phyloP scores from a whole-genome alignment of 1,284 basidiomycete species.

The Gastroboletus turbinatus region DNA sequence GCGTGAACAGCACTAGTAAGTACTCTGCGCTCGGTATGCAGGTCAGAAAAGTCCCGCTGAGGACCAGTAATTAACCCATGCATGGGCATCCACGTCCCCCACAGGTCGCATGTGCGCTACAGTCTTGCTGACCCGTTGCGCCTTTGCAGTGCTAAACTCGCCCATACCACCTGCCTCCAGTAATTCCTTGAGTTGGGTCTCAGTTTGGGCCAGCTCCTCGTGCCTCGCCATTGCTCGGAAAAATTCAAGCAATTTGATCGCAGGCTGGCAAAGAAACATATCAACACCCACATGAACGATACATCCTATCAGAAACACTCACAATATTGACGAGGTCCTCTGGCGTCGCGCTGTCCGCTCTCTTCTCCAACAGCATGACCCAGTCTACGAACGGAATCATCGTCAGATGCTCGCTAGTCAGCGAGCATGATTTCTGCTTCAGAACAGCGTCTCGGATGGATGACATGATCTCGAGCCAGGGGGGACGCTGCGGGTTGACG shows the following conservation, averaged over 20 bases:
- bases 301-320: not conserved
- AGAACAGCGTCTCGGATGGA: conserved; percentile 13
- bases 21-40: not conserved
- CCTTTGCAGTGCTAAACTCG: conserved; percentile 9
- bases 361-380: conserved; percentile 18
- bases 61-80: conserved; percentile 24
- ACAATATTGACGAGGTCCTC: conserved; percentile 18
- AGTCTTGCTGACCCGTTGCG: conserved; percentile 10
- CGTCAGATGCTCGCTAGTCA: not conserved
- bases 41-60: conserved; percentile 13
- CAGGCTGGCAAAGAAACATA: conserved; percentile 14
- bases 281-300: not conserved
- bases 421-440: not conserved
- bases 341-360: not conserved
- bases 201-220: not conserved
- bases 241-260: conserved; percentile 27
- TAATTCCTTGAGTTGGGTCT: not conserved
- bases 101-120: conserved; percentile 16
- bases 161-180: conserved; percentile 10
- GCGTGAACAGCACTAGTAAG: not conserved
- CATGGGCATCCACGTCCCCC: conserved; percentile 9
- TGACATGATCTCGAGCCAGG: conserved; percentile 20
- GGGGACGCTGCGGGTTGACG: conserved; percentile 18
- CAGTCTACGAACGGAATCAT: conserved; percentile 20
- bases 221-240: conserved; percentile 8